phyloP scores from a whole-genome alignment of 495 filamentous ascomycete genomes.

The Bombardia bombarda region DNA sequence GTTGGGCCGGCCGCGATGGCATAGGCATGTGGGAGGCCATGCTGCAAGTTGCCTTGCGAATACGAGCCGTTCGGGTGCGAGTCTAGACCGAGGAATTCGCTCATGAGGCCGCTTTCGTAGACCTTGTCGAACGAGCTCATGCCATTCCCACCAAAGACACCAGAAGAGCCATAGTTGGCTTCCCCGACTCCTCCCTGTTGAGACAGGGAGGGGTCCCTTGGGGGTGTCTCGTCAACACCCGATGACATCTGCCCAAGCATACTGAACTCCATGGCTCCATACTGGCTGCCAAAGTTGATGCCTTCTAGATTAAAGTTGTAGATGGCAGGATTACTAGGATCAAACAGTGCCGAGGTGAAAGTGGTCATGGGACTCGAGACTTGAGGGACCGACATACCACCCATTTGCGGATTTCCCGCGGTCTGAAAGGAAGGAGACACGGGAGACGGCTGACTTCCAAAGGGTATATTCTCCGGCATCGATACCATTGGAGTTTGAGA shows the following conservation, averaged over 20 bases:
- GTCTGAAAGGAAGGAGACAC: slow-evolving; percentile 58
- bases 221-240: slow-evolving; percentile 70
- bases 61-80: slow-evolving; percentile 30
- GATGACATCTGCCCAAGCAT: slow-evolving; percentile 93
- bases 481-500: slow-evolving; percentile 16
- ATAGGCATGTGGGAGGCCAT: slow-evolving; percentile 43
- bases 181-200: slow-evolving; percentile 30
- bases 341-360: slow-evolving; percentile 61
- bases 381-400: slow-evolving; percentile 21
- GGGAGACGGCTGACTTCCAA: slow-evolving; percentile 57
- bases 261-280: slow-evolving; percentile 85
- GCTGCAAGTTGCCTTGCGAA: slow-evolving; percentile 40
- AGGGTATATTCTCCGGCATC: slow-evolving; percentile 44
- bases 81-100: slow-evolving; percentile 35
- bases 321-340: slow-evolving; percentile 80
- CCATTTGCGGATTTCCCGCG: slow-evolving; percentile 13
- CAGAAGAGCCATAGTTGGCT: slow-evolving; percentile 33
- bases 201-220: slow-evolving; percentile 48
- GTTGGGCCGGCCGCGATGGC: slow-evolving; percentile 41
- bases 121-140: slow-evolving; percentile 33
- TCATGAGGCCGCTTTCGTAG: slow-evolving; percentile 31
- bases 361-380: slow-evolving; percentile 26
- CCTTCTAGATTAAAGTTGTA: slow-evolving; percentile 93
- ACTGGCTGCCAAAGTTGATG: slow-evolving; percentile 91
- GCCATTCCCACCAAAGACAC: slow-evolving; percentile 36